Evolutionary conservation across 2,329 filamentous ascomycete species (phyloP).

Genomic region (Talaromyces sp.): DNA sequence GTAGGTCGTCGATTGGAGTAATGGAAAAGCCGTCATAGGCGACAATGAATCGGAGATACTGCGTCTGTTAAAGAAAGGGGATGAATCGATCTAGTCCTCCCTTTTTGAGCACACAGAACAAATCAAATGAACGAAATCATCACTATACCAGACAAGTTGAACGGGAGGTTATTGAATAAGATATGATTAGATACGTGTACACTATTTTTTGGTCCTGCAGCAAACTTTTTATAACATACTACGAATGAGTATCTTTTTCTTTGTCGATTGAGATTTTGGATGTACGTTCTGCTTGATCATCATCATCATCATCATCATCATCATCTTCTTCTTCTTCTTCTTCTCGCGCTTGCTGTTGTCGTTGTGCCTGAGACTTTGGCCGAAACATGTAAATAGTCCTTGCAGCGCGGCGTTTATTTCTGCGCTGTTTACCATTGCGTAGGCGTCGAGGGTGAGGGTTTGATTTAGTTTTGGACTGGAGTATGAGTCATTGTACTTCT

Average conservation of each 20-base stretch:
- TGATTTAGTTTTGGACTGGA: no score
- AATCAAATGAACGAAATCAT: background rate
- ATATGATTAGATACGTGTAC: background rate
- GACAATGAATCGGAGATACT: constrained; percentile 86
- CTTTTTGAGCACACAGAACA: no score
- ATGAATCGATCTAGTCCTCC: constrained; percentile 1
- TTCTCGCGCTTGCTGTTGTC: no score
- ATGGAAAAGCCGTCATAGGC: constrained; percentile 73
- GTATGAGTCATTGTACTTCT: no score
- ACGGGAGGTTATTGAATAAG: background rate
- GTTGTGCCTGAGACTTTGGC: background rate
- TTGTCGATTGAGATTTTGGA: background rate
- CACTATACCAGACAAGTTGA: background rate
- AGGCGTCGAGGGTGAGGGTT: no score
- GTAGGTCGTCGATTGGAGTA: constrained; percentile 82
- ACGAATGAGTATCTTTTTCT: background rate
- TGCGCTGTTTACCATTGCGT: no score
- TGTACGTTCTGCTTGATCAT: background rate
- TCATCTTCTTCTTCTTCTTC: background rate
- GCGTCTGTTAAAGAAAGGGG: constrained; percentile 57
- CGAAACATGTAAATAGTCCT: background rate
- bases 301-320: no score
- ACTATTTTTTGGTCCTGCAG: background rate
- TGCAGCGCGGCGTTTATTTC: background rate
- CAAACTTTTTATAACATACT: background rate